Evolutionary conservation across 2,329 filamentous ascomycete species (phyloP).

Genomic region (Talaromyces islandicus): DNA sequence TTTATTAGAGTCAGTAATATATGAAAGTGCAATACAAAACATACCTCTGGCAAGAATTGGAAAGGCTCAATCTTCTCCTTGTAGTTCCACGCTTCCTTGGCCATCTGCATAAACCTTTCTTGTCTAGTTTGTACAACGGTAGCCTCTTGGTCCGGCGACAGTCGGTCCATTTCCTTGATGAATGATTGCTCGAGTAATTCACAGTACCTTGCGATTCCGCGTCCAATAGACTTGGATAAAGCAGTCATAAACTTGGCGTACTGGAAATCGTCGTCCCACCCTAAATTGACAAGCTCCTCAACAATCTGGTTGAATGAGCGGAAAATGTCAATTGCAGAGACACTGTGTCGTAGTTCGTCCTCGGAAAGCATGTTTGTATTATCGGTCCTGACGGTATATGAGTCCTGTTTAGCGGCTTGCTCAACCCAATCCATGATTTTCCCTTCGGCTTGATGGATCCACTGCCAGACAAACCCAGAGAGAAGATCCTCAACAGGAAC

Average conservation of each 20-base stretch:
- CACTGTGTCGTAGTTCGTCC: constrained; percentile 83
- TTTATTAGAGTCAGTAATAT: not conserved
- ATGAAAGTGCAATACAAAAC: constrained; percentile 17
- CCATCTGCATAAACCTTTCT: constrained; percentile 87
- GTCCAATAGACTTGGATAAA: constrained; percentile 75
- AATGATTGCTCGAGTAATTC: constrained; percentile 85
- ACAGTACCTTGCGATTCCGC: constrained; percentile 81
- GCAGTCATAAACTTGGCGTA: constrained; percentile 97
- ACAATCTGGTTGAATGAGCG: constrained; percentile 88
- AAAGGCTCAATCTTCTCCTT: constrained; percentile 95
- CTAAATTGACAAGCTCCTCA: constrained; percentile 75
- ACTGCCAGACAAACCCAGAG: constrained; percentile 91
- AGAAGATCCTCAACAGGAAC: constrained; percentile 84
- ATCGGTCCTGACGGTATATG: constrained; percentile 69
- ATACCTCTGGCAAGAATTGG: constrained; percentile 87
- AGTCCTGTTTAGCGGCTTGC: constrained; percentile 82
- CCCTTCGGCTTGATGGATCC: constrained; percentile 75
- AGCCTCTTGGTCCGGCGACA: constrained; percentile 80
- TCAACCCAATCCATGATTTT: constrained; percentile 81
- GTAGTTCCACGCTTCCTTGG: constrained; percentile 85
- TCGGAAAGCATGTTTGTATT: constrained; percentile 57
- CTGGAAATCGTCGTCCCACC: constrained; percentile 90
- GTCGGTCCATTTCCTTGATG: constrained; percentile 83
- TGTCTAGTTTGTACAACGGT: constrained; percentile 73
- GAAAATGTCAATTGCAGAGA: constrained; percentile 90